Evolutionary conservation across 129 eudicot genomes (phyloP).

Genomic region (Sambucus nigra): DNA sequence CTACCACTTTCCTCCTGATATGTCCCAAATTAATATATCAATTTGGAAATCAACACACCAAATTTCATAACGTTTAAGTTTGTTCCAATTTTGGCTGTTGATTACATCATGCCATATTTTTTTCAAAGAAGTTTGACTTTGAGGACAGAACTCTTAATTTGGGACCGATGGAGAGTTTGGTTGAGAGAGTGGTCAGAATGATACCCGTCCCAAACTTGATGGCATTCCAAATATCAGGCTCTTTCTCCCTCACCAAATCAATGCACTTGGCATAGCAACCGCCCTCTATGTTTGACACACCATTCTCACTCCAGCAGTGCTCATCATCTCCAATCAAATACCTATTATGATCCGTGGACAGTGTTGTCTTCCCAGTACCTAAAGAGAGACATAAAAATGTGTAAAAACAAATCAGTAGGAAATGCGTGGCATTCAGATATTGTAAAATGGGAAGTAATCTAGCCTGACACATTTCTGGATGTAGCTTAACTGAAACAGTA

Average conservation of each 20-base stretch:
- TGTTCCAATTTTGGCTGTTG: too few species aligned
- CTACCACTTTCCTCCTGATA: too few species aligned
- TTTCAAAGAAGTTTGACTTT: background rate
- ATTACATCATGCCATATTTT: background rate
- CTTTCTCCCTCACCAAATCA: conserved; percentile 44
- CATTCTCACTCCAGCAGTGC: conserved; percentile 59
- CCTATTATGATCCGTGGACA: conserved; percentile 49
- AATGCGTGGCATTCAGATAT: background rate
- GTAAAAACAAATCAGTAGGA: background rate
- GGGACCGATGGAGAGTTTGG: background rate
- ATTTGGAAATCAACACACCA: too few species aligned
- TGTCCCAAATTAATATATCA: too few species aligned
- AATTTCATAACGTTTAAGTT: too few species aligned
- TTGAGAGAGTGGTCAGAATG: background rate
- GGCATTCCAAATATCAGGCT: conserved; percentile 63
- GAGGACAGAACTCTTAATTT: background rate
- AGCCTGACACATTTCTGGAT: too few species aligned
- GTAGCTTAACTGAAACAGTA: too few species aligned
- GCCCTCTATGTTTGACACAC: conserved; percentile 56
- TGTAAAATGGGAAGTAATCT: background rate
- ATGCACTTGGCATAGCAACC: conserved; percentile 64
- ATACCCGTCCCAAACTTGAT: conserved; percentile 54
- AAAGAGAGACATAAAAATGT: conserved; percentile 2
- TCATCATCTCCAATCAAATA: conserved; percentile 59
- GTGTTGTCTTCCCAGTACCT: conserved; percentile 64